A percentile compares a stretch with the other conserved stretches of the same genome.
These are phyloP conservation scores for Hypoxylon sp. DNA, from an alignment of 2,329 filamentous ascomycete species.

Conservation along the genomic window DNA sequence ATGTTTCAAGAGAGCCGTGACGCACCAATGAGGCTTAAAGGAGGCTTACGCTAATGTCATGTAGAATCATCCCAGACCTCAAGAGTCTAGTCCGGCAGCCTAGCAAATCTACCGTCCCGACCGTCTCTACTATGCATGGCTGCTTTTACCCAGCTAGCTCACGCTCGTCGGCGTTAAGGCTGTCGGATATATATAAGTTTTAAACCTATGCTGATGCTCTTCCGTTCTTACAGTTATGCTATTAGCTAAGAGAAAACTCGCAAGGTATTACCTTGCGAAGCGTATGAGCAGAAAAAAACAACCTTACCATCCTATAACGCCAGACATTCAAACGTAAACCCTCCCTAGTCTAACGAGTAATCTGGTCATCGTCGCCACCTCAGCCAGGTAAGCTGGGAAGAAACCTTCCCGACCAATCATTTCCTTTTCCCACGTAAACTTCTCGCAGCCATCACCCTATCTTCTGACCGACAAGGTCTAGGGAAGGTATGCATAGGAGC, in stretches of 20 bases:
- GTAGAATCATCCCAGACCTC: not conserved
- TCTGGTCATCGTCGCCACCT: not conserved
- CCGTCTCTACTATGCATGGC: not conserved
- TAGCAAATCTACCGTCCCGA: constrained; percentile 4
- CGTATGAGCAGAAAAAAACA: not conserved
- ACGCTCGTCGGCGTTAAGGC: constrained; percentile 28
- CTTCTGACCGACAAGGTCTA: constrained; percentile 19
- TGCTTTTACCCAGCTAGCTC: constrained; percentile 4
- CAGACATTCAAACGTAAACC: not conserved
- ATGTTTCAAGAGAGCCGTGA: constrained; percentile 13
- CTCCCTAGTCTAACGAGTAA: not conserved
- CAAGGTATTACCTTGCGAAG: not conserved
- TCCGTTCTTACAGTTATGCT: no score
- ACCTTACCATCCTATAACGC: not conserved
- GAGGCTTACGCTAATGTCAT: constrained; percentile 14
- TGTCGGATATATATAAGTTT: not conserved
- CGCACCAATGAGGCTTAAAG: constrained; percentile 32
- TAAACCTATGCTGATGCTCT: no score
- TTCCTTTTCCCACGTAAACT: not conserved
- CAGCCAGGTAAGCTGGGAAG: not conserved
- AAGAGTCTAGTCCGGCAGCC: constrained; percentile 10
- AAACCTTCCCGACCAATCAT: not conserved
- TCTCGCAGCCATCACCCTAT: constrained; percentile 6
- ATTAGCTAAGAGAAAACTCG: not conserved
- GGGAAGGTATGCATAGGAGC: not conserved